Conservation (phyloP, 2,329 filamentous ascomycete species). For the Penicillium sclerotigenum region DNA sequence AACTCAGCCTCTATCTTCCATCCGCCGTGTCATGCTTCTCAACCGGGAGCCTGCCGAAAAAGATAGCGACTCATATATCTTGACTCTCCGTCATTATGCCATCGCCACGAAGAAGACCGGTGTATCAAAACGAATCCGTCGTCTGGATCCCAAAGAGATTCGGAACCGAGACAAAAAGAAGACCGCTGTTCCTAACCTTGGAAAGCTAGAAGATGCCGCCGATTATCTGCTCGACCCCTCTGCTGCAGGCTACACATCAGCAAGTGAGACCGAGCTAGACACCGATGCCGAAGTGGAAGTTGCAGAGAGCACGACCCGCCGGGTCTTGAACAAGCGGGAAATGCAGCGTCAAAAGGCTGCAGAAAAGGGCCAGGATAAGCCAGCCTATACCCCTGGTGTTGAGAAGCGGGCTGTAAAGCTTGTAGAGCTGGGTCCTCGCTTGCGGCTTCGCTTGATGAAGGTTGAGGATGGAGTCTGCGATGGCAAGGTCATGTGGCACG, state of each 20-base stretch:
- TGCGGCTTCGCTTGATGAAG: constrained; percentile 87
- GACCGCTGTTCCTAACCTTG: constrained; percentile 74
- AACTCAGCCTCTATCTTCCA: constrained; percentile 83
- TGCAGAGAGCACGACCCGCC: constrained; percentile 53
- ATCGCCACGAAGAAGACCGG: constrained; percentile 87
- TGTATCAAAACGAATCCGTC: constrained; percentile 76
- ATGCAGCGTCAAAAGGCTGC: constrained; percentile 46
- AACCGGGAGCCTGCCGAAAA: constrained; percentile 65
- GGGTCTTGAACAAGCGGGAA: constrained; percentile 53
- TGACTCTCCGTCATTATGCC: constrained; percentile 90
- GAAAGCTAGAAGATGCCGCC: constrained; percentile 85
- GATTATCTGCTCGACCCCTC: constrained; percentile 84
- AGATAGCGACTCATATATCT: constrained; percentile 66
- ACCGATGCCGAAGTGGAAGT: constrained; percentile 96
- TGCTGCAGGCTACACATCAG: constrained; percentile 83
- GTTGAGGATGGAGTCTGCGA: constrained; percentile 90
- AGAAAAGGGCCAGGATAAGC: constrained; percentile 45
- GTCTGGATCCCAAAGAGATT: constrained; percentile 82
- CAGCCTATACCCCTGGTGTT: constrained; percentile 50
- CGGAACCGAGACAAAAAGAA: constrained; percentile 66
- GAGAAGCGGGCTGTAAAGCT: constrained; percentile 88
- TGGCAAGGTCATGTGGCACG: constrained; percentile 96
- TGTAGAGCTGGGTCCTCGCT: constrained; percentile 84
- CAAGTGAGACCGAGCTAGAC: constrained; percentile 87
- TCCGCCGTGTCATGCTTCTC: constrained; percentile 82